These are phyloP conservation scores for Candida rishiriensis DNA, from an alignment of 805 yeast species.

Conservation along the genomic window DNA sequence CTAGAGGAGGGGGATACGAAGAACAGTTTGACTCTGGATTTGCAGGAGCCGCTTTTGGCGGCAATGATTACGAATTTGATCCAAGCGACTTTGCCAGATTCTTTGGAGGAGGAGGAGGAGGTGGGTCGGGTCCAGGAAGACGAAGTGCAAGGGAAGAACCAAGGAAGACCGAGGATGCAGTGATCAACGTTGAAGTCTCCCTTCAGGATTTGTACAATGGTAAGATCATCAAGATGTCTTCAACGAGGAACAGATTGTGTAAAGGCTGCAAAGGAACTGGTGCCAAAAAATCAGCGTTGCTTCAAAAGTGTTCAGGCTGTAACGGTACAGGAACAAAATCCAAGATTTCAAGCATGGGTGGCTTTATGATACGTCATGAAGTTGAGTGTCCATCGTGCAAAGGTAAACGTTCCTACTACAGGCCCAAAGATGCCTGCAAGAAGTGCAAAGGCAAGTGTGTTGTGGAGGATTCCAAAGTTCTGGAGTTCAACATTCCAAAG, in stretches of 20 bases:
- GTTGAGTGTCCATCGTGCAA: constrained; percentile 64
- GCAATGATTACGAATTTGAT: constrained; percentile 41
- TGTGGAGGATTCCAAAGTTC: constrained; percentile 58
- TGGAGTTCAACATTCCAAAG: constrained; percentile 71
- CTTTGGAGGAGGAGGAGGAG: constrained; percentile 38
- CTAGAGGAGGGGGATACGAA: constrained; percentile 27
- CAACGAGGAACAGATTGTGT: constrained; percentile 72
- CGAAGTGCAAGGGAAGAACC: constrained; percentile 4
- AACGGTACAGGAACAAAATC: constrained; percentile 64
- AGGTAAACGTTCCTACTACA: constrained; percentile 60
- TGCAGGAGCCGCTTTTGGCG: constrained; percentile 39
- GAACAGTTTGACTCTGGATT: constrained; percentile 39
- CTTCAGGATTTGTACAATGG: constrained; percentile 79
- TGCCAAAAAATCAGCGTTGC: constrained; percentile 53
- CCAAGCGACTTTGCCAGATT: constrained; percentile 79
- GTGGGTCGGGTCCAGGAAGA: constrained; percentile 11
- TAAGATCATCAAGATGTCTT: constrained; percentile 67
- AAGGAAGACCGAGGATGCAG: constrained; percentile 58
- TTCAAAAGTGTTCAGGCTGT: constrained; percentile 59
- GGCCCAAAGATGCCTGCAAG: constrained; percentile 71
- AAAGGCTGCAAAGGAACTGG: constrained; percentile 73
- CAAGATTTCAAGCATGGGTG: constrained; percentile 62
- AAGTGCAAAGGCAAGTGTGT: constrained; percentile 65
- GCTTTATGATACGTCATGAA: constrained; percentile 60
- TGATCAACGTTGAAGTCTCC: constrained; percentile 57